phyloP scores from a whole-genome alignment of 1,284 basidiomycete genomes.

The Cryptococcus sp. region DNA sequence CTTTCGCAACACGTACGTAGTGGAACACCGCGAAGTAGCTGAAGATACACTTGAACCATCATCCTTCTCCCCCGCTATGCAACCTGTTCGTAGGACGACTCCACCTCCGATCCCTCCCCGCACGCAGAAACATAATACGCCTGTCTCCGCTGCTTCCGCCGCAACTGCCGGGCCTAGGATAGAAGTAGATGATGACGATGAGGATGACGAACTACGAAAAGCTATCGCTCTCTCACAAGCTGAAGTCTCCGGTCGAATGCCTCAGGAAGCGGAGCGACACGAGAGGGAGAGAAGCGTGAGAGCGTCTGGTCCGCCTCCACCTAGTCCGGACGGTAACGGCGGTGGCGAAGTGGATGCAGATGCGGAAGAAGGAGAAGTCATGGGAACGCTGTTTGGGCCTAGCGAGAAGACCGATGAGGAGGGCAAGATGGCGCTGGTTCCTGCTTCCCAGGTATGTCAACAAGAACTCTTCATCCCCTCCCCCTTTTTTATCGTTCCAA shows the following conservation, averaged over 20 bases:
- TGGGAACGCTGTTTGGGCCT: slow-evolving; percentile 38
- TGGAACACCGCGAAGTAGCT: slow-evolving; percentile 28
- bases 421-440: slow-evolving; percentile 34
- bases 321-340: slow-evolving; percentile 30
- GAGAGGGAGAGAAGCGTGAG: slow-evolving; percentile 40
- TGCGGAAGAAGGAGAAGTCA: slow-evolving; percentile 3
- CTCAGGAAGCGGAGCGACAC: slow-evolving; percentile 9
- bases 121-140: not conserved
- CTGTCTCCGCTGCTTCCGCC: too few species aligned
- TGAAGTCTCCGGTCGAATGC: slow-evolving; percentile 2
- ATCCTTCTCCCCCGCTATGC: not conserved
- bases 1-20: slow-evolving; percentile 1
- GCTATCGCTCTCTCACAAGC: slow-evolving; percentile 25
- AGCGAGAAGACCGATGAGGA: slow-evolving; percentile 39
- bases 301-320: slow-evolving; percentile 43
- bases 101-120: slow-evolving; percentile 20
- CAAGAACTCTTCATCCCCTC: not conserved
- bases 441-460: slow-evolving; percentile 13
- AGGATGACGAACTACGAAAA: slow-evolving; percentile 27
- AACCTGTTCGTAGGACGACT: slow-evolving; percentile 11
- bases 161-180: too few species aligned
- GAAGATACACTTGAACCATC: slow-evolving; percentile 6
- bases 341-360: slow-evolving; percentile 1
- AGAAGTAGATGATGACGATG: slow-evolving; percentile 13
- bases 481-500: not conserved